Evolutionary conservation across 129 eudicot genomes (phyloP), one percentile per base, ranked within the genome.

Genomic region (Helichrysum umbraculigerum): DNA sequence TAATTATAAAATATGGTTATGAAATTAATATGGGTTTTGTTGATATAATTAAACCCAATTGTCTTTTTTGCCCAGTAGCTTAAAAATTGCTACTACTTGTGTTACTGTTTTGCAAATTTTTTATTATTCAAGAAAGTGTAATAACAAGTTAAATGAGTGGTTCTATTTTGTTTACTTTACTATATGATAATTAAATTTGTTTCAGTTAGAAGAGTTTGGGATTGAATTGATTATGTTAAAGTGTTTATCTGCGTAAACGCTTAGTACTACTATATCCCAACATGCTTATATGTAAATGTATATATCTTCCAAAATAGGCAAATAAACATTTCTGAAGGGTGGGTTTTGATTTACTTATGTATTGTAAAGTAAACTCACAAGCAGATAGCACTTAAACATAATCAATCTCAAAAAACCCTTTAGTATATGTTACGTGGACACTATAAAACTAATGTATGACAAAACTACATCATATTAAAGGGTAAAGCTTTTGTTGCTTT

Each of bases 11-110:
- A 25, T 11, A 7, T 21, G 29, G 28, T 57, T 6, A 16, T 62
- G 22, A 58, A 58, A 58, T 58, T 73, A 10, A 68, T 73, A 20
- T 5, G 25, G 25, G 5, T 33, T 72, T 61, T 73, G 58, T 58
- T 58, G 77, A 32, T 22, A 58, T 19, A n/a, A 21, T 73, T 16
- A 20, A 32, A 47, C 22, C 14, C 37, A 61, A 4, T 58, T 58
- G 54, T 35, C 39, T 57, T 20, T 54, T 77, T 68, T 25, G 30
- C 50, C 59, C 28, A 58, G 47, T 58, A 58, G 29, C 62, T 54
- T 69, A 30, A n/a, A 73, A 29, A 25, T 25, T 25, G 1, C 29
- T 39, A 61, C 19, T 15, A 41, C 57, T 73, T 12, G 15, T 51
- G 28, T 29, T 30, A 7, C 51, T 54, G 66, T 73, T 14, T 34